Conservation (phyloP, 78 protist species). For the Chrysochromulina parva region DNA sequence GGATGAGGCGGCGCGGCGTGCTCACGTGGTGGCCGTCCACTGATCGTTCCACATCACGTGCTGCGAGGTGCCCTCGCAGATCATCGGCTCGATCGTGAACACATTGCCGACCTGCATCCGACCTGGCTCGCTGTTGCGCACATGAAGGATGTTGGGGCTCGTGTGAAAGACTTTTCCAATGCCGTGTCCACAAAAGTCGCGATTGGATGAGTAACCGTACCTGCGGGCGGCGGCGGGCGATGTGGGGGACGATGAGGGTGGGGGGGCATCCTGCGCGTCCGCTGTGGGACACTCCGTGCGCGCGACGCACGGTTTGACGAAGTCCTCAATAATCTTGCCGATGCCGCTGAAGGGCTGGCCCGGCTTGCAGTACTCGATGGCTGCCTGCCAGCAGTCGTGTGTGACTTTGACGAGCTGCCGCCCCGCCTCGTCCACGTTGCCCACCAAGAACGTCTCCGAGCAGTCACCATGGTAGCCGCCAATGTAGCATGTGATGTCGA, state of each 20-base stretch:
- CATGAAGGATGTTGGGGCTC: conserved; percentile 87
- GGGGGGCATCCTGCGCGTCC: neutral
- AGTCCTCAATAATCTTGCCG: conserved; percentile 23
- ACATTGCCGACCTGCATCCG: conserved; percentile 85
- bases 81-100: conserved; percentile 98
- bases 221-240: no score
- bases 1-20: no score
- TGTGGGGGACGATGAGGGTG: neutral
- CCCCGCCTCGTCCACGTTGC: conserved; percentile 24
- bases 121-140: conserved; percentile 23
- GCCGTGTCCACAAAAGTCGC: conserved; percentile 95
- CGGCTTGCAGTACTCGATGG: conserved; percentile 18
- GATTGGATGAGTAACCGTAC: conserved; percentile 60
- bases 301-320: neutral
- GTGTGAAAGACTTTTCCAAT: conserved; percentile 84
- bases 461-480: conserved; percentile 93
- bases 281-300: neutral
- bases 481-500: conserved; percentile 86
- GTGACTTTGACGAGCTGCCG: conserved; percentile 11
- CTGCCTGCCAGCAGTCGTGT: conserved; percentile 32
- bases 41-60: conserved; percentile 88
- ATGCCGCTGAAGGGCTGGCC: neutral
- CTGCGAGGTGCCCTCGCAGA: conserved; percentile 59
- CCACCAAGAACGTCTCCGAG: conserved; percentile 78
- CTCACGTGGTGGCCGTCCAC: conserved; percentile 89